Conservation (phyloP, 1,284 basidiomycete species). For the Cutaneotrichosporon sp. region DNA sequence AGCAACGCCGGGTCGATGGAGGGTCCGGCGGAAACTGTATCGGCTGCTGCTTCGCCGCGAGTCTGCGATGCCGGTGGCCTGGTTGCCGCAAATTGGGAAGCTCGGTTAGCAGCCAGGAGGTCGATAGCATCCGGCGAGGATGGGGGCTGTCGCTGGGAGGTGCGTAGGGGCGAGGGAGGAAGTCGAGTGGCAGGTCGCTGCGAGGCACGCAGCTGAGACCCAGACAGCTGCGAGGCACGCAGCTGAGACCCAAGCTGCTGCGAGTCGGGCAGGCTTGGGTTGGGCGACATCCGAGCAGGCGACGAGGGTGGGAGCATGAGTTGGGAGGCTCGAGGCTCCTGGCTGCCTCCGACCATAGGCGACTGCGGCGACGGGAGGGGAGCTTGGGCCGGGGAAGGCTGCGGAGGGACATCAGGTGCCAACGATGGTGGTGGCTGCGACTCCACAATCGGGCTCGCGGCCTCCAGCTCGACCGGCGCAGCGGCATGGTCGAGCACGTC, state of each 20-base stretch:
- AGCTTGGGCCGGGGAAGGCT: neutral
- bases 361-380: neutral
- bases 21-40: neutral
- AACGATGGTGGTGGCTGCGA: neutral
- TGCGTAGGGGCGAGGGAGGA: neutral
- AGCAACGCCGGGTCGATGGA: constrained; percentile 37
- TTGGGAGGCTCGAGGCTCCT: neutral
- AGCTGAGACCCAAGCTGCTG: neutral
- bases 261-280: neutral
- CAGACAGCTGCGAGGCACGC: neutral
- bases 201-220: neutral
- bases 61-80: neutral
- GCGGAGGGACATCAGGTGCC: neutral
- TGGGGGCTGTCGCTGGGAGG: neutral
- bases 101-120: neutral
- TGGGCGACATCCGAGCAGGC: neutral
- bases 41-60: neutral
- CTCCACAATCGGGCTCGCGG: neutral
- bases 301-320: neutral
- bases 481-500: neutral
- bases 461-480: neutral
- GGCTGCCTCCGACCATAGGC: too few relatives aligned
- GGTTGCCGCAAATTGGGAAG: neutral
- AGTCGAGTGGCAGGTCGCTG: neutral
- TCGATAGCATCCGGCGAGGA: constrained; percentile 7